These are phyloP conservation scores for Urochloa ruziziensis DNA, from an alignment of 176 grass and related monocot species.

Conservation along the genomic window DNA sequence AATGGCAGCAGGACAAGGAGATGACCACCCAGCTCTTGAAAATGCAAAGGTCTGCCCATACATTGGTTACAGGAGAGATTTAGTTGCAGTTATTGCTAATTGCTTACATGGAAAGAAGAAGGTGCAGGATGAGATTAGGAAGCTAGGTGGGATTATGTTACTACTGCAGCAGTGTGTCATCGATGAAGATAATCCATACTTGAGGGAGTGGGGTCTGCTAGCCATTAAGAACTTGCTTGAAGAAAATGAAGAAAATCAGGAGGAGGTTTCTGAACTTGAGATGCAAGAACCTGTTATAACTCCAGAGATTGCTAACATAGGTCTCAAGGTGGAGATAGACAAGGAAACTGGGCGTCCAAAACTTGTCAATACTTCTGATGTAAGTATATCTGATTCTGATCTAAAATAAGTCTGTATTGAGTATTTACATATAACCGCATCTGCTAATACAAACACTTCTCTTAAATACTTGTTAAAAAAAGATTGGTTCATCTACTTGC, in stretches of 20 bases:
- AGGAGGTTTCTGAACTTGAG: constrained; percentile 68
- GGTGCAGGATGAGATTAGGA: constrained; percentile 79
- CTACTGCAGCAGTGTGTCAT: constrained; percentile 90
- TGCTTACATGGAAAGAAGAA: constrained; percentile 65
- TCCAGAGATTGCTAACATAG: constrained; percentile 69
- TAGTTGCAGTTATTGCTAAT: constrained; percentile 78
- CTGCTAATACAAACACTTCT: not conserved
- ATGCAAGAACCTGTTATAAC: constrained; percentile 76
- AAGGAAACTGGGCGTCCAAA: constrained; percentile 60
- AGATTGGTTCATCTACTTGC: not conserved
- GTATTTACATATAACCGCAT: not conserved
- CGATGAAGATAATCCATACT: constrained; percentile 83
- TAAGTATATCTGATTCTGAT: constrained; percentile 29
- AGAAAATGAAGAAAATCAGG: constrained; percentile 77
- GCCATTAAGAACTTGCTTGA: constrained; percentile 83
- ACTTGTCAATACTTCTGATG: constrained; percentile 71
- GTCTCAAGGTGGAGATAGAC: constrained; percentile 82
- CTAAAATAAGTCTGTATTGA: constrained; percentile 2
- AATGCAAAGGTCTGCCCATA: constrained; percentile 74
- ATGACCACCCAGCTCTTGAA: constrained; percentile 23
- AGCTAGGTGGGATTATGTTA: constrained; percentile 53
- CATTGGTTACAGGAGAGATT: constrained; percentile 80
- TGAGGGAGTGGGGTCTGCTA: constrained; percentile 88
- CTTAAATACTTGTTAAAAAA: not conserved
- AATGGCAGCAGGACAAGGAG: constrained; percentile 39